Base-by-base conservation (phyloP, 1,284 basidiomycete genomes). In the Puccinia polysora region DNA sequence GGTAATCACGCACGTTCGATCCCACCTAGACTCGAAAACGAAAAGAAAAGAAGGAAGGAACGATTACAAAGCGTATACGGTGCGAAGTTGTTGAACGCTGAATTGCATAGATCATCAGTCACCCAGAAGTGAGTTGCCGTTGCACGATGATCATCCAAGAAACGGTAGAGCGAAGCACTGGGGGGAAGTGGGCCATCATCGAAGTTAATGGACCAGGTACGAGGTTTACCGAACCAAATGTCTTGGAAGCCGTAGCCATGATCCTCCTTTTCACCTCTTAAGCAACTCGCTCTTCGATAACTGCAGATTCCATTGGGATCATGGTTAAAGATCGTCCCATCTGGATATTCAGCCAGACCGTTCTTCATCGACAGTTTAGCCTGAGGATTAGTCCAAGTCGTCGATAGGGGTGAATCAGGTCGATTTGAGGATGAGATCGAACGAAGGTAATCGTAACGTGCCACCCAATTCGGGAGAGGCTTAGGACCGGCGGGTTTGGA, bases 181-280 rank as follows among this genome's bases (percentile, higher is more conserved):
- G 56, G 56, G 40, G 56, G 56, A 20, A 59, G 40, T 4, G 56
- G 56, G 30, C 56, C 56, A 59, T 59, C 56, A 59, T 59, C 56
- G 40, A 59, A 23, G n/a, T n/a, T n/a, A n/a, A n/a, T n/a, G n/a
- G n/a, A n/a, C n/a, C n/a, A n/a, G n/a, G n/a, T n/a, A n/a, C n/a
- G 12, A 23, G 18, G 18, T 4, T 2, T 3, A 2, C 52, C 52
- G 15, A 5, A 4, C 52, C 52, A n/a, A n/a, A n/a, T n/a, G n/a
- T n/a, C n/a, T n/a, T n/a, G n/a, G 4, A 59, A 36, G 2, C 30
- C n/a, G n/a, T n/a, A n/a, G n/a, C n/a, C n/a, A n/a, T n/a, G n/a
- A n/a, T n/a, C n/a, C n/a, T n/a, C n/a, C n/a, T 34, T 4, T 4
- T 10, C 2, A 30, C 23, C 34, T 59, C 56, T 59, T 23, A 59